Base-by-base conservation (phyloP, 768 basidiomycete genomes). In the Boletus vermiculosoides region DNA sequence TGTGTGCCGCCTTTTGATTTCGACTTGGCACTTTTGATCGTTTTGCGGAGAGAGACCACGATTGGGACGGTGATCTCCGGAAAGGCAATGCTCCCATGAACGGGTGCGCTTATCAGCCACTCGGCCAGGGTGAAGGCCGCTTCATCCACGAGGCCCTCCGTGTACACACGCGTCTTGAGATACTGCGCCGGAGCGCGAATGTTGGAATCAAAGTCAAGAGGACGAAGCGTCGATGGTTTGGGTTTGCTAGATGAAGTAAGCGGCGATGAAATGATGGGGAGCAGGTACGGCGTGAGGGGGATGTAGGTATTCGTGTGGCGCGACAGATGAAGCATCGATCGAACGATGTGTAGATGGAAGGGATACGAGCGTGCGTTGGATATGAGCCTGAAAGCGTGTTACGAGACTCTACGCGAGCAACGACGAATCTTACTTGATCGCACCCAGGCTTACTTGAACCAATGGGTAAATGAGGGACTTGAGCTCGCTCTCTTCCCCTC, bases 381-480 rank as follows among this genome's bases (percentile, higher is more conserved):
- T 47, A 97, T 84, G 49, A 98, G 85, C 66, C 96, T 98, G 70
- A 6, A 55, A 31, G 37, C n/a, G 16, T 22, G 52, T 55, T 13
- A 63, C 16, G 2, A 16, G 18, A 20, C 10, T 1, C 5, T 23
- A 13, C 11, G 20, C 30, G 2, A 42, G 30, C 47, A 59, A 37
- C 57, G 56, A 45, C 15, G 6, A 13, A 4, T 7, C 87, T 64
- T 71, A 96, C 95, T 90, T 90, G 65, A 97, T 87, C 50, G 94
- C 91, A 30, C 97, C 97, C 52, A 98, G 74, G 54, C 92, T 84
- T 47, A 99, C 90, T 72, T 99, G 97, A 10, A 97, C 92, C 20
- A 99, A 80, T 10, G 97, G 97, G 71, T 96, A 98, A 54, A 98
- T 88, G 50, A 99, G 77, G n/a, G 91, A 81, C 66, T 86, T 82